Evolutionary conservation across 441 rosid species (phyloP).

Genomic region (Capsella rubella): DNA sequence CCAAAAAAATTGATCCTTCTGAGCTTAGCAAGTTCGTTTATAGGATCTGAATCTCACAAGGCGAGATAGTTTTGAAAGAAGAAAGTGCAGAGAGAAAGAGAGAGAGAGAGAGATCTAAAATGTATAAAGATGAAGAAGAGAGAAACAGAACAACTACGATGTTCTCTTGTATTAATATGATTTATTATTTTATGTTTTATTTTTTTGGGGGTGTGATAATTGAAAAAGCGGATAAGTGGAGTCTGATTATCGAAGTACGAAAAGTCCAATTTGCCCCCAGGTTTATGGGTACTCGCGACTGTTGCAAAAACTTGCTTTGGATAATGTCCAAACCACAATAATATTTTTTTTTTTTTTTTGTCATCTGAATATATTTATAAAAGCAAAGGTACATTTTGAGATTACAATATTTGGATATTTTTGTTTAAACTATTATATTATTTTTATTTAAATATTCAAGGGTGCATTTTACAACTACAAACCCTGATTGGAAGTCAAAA

Average conservation of each 20-base stretch:
- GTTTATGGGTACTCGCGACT: conserved; percentile 36
- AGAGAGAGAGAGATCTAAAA: conserved; percentile 47
- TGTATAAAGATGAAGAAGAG: conserved; percentile 24
- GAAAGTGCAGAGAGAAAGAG: conserved; percentile 24
- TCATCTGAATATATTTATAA: too few relatives aligned
- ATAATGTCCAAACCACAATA: conserved; percentile 30
- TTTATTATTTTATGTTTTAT: background rate
- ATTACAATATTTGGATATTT: conserved; percentile 21
- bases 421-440: background rate
- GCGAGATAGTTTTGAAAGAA: conserved; percentile 16
- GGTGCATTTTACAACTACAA: too few relatives aligned
- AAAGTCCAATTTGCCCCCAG: conserved; percentile 30
- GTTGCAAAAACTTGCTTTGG: conserved; percentile 20
- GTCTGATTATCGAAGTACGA: conserved; percentile 34
- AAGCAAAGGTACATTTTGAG: too few relatives aligned
- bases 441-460: too few relatives aligned
- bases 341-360: too few relatives aligned
- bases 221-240: conserved; percentile 42
- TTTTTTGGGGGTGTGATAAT: conserved; percentile 19
- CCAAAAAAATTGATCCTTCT: background rate
- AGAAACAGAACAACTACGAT: background rate
- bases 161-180: background rate
- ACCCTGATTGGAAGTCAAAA: background rate
- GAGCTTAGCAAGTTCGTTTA: conserved; percentile 10
- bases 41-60: conserved; percentile 39